A percentile compares a stretch with the other conserved stretches of the same genome.
These are phyloP conservation scores for Boletus rex-veris DNA, from an alignment of 768 basidiomycete genomes.

Conservation along the genomic window DNA sequence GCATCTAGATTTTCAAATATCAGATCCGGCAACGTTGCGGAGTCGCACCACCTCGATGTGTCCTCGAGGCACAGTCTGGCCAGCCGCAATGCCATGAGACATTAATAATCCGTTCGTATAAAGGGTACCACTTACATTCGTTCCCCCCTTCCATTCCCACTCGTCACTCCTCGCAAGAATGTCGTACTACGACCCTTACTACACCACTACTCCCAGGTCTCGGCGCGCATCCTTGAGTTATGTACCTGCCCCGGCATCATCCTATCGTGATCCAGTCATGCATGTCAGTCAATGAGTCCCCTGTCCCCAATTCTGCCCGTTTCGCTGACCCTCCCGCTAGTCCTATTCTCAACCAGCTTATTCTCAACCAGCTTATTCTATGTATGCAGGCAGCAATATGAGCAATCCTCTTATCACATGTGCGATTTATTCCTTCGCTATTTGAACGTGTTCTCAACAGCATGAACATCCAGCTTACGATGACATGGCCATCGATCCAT, in stretches of 20 bases:
- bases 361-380: conserved; percentile 44
- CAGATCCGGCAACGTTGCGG: conserved; percentile 9
- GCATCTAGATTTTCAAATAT: conserved; percentile 23
- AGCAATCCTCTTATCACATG: conserved; percentile 45
- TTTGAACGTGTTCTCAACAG: conserved; percentile 1
- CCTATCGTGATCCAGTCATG: conserved; percentile 41
- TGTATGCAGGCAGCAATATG: conserved; percentile 39
- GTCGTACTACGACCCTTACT: conserved; percentile 45
- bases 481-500: conserved; percentile 48
- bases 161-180: conserved; percentile 26
- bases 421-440: conserved; percentile 20
- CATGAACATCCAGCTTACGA: conserved; percentile 46
- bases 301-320: not conserved
- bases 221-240: conserved; percentile 36
- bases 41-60: conserved; percentile 20
- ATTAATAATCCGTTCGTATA: conserved; percentile 20
- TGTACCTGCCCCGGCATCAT: conserved; percentile 21
- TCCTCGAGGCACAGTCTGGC: conserved; percentile 29
- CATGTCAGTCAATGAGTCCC: conserved; percentile 34
- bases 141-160: conserved; percentile 3
- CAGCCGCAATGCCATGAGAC: conserved; percentile 7
- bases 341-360: conserved; percentile 44
- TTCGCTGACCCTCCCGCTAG: conserved; percentile 15
- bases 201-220: conserved; percentile 29
- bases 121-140: conserved; percentile 5